phyloP scores from a whole-genome alignment of 2,329 filamentous ascomycete genomes.

The Eutypa lata region DNA sequence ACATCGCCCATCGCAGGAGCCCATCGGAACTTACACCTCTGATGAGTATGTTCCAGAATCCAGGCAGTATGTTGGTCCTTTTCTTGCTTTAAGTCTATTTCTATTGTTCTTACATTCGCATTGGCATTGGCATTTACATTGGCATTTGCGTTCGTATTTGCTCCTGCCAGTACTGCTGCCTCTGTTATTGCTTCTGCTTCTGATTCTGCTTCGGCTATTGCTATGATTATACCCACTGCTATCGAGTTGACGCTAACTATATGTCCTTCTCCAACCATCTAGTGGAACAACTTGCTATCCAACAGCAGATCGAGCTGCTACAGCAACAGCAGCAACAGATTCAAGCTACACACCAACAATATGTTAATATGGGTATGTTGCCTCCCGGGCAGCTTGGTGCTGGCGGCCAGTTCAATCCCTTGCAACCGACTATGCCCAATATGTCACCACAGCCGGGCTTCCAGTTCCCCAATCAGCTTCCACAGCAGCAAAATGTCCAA shows the following conservation, averaged over 20 bases:
- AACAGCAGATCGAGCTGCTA: slow-evolving; percentile 95
- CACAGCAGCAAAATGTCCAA: slow-evolving; percentile 64
- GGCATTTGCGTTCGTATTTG: background rate
- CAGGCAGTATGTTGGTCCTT: slow-evolving; percentile 47
- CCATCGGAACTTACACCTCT: slow-evolving; percentile 95
- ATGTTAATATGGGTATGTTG: slow-evolving; percentile 96
- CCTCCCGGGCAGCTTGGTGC: slow-evolving; percentile 78
- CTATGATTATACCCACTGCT: background rate
- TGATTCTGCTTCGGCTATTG: background rate
- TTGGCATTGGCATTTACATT: too few relatives aligned
- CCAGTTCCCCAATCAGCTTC: slow-evolving; percentile 80
- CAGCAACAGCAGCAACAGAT: slow-evolving; percentile 99
- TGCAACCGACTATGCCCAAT: slow-evolving; percentile 77
- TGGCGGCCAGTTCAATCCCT: slow-evolving; percentile 68
- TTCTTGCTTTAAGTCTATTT: slow-evolving; percentile 3
- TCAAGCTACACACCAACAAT: slow-evolving; percentile 93
- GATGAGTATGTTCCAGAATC: slow-evolving; percentile 83
- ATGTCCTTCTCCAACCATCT: slow-evolving; percentile 17
- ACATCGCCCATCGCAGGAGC: slow-evolving; percentile 95
- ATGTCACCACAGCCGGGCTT: slow-evolving; percentile 78
- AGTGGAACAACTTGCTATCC: slow-evolving; percentile 98
- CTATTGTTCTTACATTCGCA: slow-evolving; percentile 1
- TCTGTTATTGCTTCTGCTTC: slow-evolving; percentile 10
- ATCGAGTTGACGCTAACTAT: slow-evolving; percentile 11
- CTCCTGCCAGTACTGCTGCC: background rate